Percentiles rank a stretch among this genome's conserved stretches.
Evolutionary conservation across 129 eudicot species (phyloP).

Genomic region (Artemisia argyi): DNA sequence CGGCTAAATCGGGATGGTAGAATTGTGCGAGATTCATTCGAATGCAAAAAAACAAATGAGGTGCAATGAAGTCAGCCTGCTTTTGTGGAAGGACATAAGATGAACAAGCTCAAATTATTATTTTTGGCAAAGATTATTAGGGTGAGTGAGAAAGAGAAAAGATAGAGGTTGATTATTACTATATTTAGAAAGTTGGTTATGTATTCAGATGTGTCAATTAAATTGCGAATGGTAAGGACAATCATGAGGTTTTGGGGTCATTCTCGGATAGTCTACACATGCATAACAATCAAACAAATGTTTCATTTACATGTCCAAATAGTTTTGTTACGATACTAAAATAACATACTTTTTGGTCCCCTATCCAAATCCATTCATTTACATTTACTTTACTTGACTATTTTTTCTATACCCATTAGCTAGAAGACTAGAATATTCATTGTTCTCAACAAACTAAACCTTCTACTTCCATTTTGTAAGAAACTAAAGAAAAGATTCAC

Average conservation of each 20-base stretch:
- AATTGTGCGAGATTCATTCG: constrained; percentile 9
- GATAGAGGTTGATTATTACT: constrained; percentile 19
- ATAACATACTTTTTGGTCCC: not conserved
- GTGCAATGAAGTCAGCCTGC: constrained; percentile 5
- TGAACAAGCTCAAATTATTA: constrained; percentile 15
- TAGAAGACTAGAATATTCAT: too few relatives aligned
- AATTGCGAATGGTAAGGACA: constrained; percentile 14
- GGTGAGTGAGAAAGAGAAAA: constrained; percentile 27
- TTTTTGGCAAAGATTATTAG: constrained; percentile 20
- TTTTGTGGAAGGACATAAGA: constrained; percentile 30
- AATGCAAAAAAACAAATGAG: constrained; percentile 16
- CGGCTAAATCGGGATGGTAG: constrained; percentile 8
- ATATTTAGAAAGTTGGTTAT: constrained; percentile 30
- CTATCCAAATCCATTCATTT: too few relatives aligned
- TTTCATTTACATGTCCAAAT: not conserved
- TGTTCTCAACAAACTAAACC: not conserved
- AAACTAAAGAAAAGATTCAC: too few relatives aligned
- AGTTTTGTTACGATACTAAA: not conserved
- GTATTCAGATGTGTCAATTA: constrained; percentile 4
- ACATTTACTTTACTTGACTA: too few relatives aligned
- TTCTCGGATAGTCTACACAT: constrained; percentile 16
- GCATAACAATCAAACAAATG: not conserved
- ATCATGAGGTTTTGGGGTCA: constrained; percentile 28
- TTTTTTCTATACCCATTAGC: not conserved
- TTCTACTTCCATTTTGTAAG: too few relatives aligned